phyloP scores from a whole-genome alignment of 2,329 filamentous ascomycete genomes.

The Phoma sp. region DNA sequence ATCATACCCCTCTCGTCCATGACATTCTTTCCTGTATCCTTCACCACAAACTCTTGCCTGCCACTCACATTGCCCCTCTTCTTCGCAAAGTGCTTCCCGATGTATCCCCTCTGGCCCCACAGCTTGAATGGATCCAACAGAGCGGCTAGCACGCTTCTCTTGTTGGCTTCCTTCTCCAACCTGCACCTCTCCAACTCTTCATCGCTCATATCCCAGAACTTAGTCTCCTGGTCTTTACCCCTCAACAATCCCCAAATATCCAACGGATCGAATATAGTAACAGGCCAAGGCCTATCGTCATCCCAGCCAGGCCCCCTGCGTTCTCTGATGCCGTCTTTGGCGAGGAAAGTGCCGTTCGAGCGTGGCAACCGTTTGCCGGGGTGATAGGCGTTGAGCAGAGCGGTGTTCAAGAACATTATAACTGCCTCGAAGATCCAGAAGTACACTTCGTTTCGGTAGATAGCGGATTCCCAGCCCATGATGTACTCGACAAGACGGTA shows the following conservation, averaged over 20 bases:
- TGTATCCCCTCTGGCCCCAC: slow-evolving; percentile 38
- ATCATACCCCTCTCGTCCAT: background rate
- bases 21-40: background rate
- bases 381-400: slow-evolving; percentile 60
- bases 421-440: slow-evolving; percentile 63
- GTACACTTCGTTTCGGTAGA: slow-evolving; percentile 58
- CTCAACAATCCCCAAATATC: slow-evolving; percentile 43
- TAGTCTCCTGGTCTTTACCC: slow-evolving; percentile 44
- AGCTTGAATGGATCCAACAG: slow-evolving; percentile 42
- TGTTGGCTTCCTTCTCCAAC: slow-evolving; percentile 36
- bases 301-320: slow-evolving; percentile 58
- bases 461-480: slow-evolving; percentile 43
- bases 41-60: background rate
- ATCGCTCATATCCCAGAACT: slow-evolving; percentile 49
- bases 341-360: slow-evolving; percentile 60
- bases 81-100: slow-evolving; percentile 32
- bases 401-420: slow-evolving; percentile 61
- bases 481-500: slow-evolving; percentile 62
- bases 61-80: slow-evolving; percentile 7
- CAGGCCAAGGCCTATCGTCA: slow-evolving; percentile 55
- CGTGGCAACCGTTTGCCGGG: slow-evolving; percentile 59
- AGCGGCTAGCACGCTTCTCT: slow-evolving; percentile 27
- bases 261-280: slow-evolving; percentile 50
- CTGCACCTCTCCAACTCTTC: slow-evolving; percentile 39
- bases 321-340: slow-evolving; percentile 61